Conservation (phyloP, 1,284 basidiomycete genomes). For the Hemileia vastatrix region DNA sequence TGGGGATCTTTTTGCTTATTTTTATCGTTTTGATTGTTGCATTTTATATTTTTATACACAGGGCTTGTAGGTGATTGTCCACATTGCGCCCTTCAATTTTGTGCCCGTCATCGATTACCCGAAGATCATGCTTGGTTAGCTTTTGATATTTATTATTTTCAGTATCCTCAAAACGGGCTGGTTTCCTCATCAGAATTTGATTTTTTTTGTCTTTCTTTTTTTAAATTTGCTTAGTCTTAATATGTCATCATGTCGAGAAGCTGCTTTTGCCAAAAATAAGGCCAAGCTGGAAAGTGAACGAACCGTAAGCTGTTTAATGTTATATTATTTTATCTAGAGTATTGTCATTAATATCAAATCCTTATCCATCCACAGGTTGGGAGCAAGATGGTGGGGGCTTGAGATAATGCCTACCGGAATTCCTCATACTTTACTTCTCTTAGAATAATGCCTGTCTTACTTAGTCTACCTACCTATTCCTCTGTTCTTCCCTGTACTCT, state of each 20-base stretch:
- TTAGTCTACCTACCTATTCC: background rate
- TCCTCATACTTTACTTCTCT: background rate
- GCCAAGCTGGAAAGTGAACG: conserved; percentile 46
- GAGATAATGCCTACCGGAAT: background rate
- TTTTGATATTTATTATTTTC: background rate
- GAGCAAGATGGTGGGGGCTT: conserved; percentile 20
- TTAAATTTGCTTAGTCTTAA: conserved; percentile 34
- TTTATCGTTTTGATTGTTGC: no score
- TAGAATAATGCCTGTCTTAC: background rate
- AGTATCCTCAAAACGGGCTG: background rate
- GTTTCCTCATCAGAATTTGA: background rate
- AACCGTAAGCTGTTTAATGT: conserved; percentile 31
- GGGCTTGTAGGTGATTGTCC: conserved; percentile 47
- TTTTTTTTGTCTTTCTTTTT: background rate
- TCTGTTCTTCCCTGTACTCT: no score
- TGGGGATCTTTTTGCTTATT: no score
- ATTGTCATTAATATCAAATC: background rate
- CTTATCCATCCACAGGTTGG: conserved; percentile 4
- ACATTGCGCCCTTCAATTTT: conserved; percentile 47
- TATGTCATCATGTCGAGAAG: conserved; percentile 47
- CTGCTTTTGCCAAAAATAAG: conserved; percentile 48
- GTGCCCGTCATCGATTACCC: conserved; percentile 46
- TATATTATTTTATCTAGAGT: background rate
- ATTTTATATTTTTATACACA: background rate
- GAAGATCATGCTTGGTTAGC: conserved; percentile 48